Conservation (phyloP, 164 flowering plant genomes). For the Protea cynaroides region DNA sequence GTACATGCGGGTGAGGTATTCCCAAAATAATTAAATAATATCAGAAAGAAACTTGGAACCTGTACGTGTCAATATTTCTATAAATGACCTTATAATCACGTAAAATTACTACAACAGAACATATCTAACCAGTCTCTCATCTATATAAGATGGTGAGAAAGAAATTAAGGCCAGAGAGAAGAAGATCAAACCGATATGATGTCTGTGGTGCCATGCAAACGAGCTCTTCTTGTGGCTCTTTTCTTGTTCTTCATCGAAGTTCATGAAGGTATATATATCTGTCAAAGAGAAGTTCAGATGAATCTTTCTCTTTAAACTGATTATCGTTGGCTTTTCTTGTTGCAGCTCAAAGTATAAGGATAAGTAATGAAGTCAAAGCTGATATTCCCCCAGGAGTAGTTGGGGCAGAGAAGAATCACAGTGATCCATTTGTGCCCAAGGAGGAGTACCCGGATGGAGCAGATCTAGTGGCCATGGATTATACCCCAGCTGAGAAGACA, state of each 20-base stretch:
- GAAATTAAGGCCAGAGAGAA: background rate
- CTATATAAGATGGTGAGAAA: background rate
- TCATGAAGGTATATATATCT: background rate
- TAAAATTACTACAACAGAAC: conserved; percentile 1
- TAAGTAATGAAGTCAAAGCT: background rate
- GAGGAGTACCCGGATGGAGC: background rate
- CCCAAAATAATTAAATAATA: too few relatives aligned
- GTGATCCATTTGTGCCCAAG: background rate
- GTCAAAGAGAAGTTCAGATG: background rate
- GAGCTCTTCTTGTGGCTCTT: background rate
- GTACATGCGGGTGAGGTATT: too few relatives aligned
- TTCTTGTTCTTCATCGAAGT: conserved; percentile 1
- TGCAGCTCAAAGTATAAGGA: conserved; percentile 8
- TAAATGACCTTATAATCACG: background rate
- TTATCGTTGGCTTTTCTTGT: background rate
- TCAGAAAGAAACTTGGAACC: too few relatives aligned
- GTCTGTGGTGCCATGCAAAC: conserved; percentile 8
- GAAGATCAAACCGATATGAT: background rate
- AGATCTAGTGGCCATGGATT: conserved; percentile 10
- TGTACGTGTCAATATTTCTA: too few relatives aligned
- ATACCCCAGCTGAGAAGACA: conserved; percentile 5
- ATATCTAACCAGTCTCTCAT: background rate
- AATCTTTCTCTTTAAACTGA: too few relatives aligned
- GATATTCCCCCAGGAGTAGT: background rate
- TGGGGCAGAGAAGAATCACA: background rate